These are phyloP conservation scores for Nakaseomyces kungkrabaensis DNA, from an alignment of 1,139 yeast species.

Conservation along the genomic window DNA sequence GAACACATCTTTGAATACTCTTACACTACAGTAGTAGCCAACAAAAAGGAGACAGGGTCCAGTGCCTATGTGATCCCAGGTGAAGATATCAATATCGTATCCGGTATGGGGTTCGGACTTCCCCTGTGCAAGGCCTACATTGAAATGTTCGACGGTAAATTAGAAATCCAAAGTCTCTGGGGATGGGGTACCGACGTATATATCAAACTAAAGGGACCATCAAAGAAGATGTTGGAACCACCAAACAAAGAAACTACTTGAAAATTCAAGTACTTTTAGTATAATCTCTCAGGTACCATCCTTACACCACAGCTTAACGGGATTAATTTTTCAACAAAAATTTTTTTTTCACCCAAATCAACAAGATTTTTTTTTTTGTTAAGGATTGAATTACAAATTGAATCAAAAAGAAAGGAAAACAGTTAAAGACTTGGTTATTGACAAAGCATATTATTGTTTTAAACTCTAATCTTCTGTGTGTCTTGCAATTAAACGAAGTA, in stretches of 20 bases:
- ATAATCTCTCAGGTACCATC: neutral
- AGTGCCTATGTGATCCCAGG: conserved; percentile 60
- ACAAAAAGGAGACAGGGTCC: conserved; percentile 25
- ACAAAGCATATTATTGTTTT: no score
- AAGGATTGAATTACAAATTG: neutral
- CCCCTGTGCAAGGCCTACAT: conserved; percentile 74
- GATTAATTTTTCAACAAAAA: neutral
- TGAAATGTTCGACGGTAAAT: conserved; percentile 63
- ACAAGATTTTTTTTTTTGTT: neutral
- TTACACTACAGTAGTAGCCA: conserved; percentile 44
- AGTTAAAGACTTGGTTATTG: no score
- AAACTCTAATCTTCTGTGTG: no score
- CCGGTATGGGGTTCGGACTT: conserved; percentile 94
- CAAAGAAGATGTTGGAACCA: conserved; percentile 11
- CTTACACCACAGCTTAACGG: neutral
- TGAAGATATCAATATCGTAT: conserved; percentile 61
- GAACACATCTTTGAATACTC: conserved; percentile 73
- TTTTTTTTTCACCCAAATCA: neutral
- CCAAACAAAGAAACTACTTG: no score
- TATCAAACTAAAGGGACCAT: conserved; percentile 35
- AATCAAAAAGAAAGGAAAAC: no score
- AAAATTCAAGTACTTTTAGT: no score
- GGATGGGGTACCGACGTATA: conserved; percentile 85
- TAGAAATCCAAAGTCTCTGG: conserved; percentile 67
- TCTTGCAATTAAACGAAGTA: no score